A percentile compares a stretch with the other conserved stretches of the same genome.
Conservation (phyloP, 352 stramenopile species). For the Globisporangium cylindrosporum region DNA sequence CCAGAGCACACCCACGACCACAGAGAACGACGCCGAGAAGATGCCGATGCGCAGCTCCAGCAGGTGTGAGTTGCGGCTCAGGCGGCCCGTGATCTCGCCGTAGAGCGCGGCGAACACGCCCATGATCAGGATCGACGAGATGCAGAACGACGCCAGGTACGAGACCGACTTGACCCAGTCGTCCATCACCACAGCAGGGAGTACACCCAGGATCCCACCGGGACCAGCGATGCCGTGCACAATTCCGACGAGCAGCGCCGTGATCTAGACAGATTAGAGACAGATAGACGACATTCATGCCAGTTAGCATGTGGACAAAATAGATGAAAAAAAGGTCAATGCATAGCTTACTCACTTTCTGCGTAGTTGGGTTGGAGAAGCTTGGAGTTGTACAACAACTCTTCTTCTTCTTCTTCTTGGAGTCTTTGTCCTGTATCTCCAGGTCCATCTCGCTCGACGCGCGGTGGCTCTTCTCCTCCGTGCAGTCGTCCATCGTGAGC, state of each 20-base stretch:
- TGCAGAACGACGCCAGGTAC: conserved; percentile 88
- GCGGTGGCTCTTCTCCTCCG: conserved; percentile 13
- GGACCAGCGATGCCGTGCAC: conserved; percentile 77
- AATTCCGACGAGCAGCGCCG: conserved; percentile 80
- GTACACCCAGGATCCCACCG: conserved; percentile 68
- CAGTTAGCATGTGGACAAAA: neutral
- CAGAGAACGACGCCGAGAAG: conserved; percentile 68
- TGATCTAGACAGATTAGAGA: conserved; percentile 27
- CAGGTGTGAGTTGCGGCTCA: conserved; percentile 47
- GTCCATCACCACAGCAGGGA: conserved; percentile 80
- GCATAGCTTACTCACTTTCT: conserved; percentile 24
- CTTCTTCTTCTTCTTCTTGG: conserved; percentile 18
- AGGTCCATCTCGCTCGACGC: neutral
- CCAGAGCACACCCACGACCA: conserved; percentile 75
- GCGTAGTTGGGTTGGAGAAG: conserved; percentile 52
- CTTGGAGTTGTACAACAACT: conserved; percentile 32
- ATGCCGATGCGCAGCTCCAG: conserved; percentile 71
- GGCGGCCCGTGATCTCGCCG: conserved; percentile 60
- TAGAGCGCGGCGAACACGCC: conserved; percentile 86
- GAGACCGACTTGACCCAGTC: conserved; percentile 62
- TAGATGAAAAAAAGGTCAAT: neutral
- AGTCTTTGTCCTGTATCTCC: conserved; percentile 8
- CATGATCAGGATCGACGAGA: conserved; percentile 90
- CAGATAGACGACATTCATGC: no score
- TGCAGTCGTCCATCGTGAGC: conserved; percentile 7